phyloP scores from a whole-genome alignment of 2,329 filamentous ascomycete species.

The Xylaria sp. region DNA sequence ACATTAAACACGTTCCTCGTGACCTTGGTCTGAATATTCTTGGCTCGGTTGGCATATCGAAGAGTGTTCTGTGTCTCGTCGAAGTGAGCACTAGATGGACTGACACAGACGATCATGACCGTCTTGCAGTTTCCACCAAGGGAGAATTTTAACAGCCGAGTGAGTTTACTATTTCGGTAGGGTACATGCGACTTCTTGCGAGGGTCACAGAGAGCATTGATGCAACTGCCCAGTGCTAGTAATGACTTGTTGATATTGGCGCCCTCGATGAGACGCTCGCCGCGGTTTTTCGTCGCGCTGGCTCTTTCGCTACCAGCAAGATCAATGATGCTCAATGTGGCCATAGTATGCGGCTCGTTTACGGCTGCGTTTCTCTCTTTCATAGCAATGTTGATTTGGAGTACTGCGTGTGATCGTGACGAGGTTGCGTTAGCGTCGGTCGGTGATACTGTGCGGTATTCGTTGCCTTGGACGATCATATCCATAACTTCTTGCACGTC shows the following conservation, averaged over 20 bases:
- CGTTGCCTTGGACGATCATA: constrained; percentile 96
- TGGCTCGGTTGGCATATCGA: constrained; percentile 95
- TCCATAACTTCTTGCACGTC: constrained; percentile 99
- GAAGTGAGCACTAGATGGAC: constrained; percentile 94
- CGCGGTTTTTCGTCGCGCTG: constrained; percentile 95
- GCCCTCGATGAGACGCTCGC: constrained; percentile 89
- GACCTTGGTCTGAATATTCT: constrained; percentile 99
- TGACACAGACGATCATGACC: constrained; percentile 99
- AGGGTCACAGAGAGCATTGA: constrained; percentile 96
- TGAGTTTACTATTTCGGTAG: constrained; percentile 97
- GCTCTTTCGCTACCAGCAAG: constrained; percentile 95
- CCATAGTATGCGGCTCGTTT: constrained; percentile 97
- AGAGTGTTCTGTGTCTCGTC: constrained; percentile 99
- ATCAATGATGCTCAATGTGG: constrained; percentile 97
- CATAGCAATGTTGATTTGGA: constrained; percentile 95
- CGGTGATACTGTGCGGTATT: constrained; percentile 93
- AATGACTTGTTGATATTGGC: constrained; percentile 99
- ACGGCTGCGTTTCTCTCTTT: constrained; percentile 93
- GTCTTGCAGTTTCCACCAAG: constrained; percentile 98
- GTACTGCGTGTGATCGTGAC: constrained; percentile 93
- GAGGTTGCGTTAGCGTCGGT: constrained; percentile 98
- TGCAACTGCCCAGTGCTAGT: constrained; percentile 93
- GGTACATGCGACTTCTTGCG: constrained; percentile 93
- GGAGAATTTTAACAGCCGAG: constrained; percentile 93
- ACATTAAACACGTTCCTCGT: constrained; percentile 99